Evolutionary conservation across 23 red algal genomes (phyloP).

Genomic region (Gracilaria domingensis): DNA sequence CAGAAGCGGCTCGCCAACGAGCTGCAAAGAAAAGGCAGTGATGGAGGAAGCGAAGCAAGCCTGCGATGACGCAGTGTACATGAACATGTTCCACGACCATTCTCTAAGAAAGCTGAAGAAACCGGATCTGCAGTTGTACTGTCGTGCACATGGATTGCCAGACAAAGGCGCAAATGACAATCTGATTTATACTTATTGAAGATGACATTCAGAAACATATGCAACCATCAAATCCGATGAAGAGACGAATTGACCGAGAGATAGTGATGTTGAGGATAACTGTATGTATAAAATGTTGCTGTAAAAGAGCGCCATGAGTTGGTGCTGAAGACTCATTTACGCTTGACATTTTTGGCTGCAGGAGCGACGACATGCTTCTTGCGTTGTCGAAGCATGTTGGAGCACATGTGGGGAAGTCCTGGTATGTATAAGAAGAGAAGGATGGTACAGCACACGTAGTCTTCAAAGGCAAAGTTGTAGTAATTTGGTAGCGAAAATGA

Average conservation of each 20-base stretch:
- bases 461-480: slow-evolving; percentile 95
- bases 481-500: slow-evolving; percentile 80
- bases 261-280: too few relatives aligned
- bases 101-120: slow-evolving; percentile 22
- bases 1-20: slow-evolving; percentile 4
- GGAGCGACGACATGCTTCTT: slow-evolving; percentile 51
- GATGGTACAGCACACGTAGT: slow-evolving; percentile 46
- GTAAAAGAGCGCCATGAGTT: not conserved
- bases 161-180: slow-evolving; percentile 34
- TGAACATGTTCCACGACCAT: slow-evolving; percentile 1
- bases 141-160: slow-evolving; percentile 60
- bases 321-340: slow-evolving; percentile 3
- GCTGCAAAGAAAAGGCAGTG: slow-evolving; percentile 7
- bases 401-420: slow-evolving; percentile 90
- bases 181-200: slow-evolving; percentile 34
- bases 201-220: slow-evolving; percentile 38
- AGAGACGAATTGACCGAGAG: slow-evolving; percentile 3
- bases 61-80: slow-evolving; percentile 32
- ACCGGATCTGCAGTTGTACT: slow-evolving; percentile 58
- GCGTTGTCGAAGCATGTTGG: slow-evolving; percentile 92
- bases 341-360: slow-evolving; percentile 34
- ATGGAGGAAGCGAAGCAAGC: slow-evolving; percentile 22
- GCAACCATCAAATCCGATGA: not conserved
- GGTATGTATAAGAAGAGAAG: slow-evolving; percentile 81
- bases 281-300: not conserved